Evolutionary conservation across 2,329 filamentous ascomycete species (phyloP).

Genomic region (Colletotrichum siamense): DNA sequence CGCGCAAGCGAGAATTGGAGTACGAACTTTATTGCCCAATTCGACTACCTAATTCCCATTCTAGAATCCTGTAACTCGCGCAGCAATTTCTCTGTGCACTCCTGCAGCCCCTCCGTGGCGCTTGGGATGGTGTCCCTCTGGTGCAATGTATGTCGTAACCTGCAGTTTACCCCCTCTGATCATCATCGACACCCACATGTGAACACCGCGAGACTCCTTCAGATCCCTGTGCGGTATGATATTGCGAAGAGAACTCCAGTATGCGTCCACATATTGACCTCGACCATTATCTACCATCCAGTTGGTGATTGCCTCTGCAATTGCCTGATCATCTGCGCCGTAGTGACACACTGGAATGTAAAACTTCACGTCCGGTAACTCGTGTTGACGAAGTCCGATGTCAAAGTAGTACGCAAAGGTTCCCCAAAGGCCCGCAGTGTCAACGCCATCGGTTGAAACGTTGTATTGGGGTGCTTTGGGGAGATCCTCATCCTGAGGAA

Average conservation of each 20-base stretch:
- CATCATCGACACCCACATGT: slow-evolving; percentile 13
- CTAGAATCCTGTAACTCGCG: not conserved
- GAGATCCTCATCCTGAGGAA: not conserved
- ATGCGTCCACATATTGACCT: not conserved
- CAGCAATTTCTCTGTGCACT: not conserved
- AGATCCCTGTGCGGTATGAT: not conserved
- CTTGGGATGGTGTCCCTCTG: not conserved
- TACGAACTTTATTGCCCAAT: not conserved
- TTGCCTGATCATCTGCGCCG: not conserved
- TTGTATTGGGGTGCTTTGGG: not conserved
- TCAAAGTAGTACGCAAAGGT: slow-evolving; percentile 8
- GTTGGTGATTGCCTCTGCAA: not conserved
- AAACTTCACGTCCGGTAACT: not conserved
- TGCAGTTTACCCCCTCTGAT: not conserved
- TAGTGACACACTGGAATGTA: slow-evolving; percentile 13
- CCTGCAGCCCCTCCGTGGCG: not conserved
- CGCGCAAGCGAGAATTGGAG: not conserved
- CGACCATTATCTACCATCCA: not conserved
- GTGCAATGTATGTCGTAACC: not conserved
- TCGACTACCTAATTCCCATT: not conserved
- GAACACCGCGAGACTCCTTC: not conserved
- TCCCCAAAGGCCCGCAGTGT: not conserved
- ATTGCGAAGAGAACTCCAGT: not conserved
- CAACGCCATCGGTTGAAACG: not conserved
- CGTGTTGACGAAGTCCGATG: not conserved